Conservation (phyloP, 2,329 filamentous ascomycete genomes). For the Penicillium digitatum region DNA sequence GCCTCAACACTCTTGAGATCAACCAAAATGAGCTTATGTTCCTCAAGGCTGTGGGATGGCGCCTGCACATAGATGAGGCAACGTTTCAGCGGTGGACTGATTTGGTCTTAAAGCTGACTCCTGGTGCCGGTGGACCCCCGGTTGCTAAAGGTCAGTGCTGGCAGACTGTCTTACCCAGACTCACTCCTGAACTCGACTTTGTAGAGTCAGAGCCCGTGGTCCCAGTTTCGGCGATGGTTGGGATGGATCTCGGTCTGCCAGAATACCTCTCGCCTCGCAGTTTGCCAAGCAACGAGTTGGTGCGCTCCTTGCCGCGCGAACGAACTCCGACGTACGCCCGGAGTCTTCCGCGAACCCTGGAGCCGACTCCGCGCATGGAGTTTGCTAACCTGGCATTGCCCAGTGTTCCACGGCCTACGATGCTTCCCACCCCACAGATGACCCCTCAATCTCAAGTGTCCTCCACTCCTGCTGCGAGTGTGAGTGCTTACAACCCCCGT, state of each 20-base stretch:
- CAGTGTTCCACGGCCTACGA: constrained; percentile 52
- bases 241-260: constrained; percentile 25
- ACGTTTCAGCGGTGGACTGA: constrained; percentile 92
- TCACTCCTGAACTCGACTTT: constrained; percentile 56
- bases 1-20: constrained; percentile 87
- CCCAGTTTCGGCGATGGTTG: constrained; percentile 24
- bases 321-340: constrained; percentile 30
- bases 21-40: constrained; percentile 96
- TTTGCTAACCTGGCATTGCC: constrained; percentile 47
- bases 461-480: constrained; percentile 61
- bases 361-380: constrained; percentile 47
- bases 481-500: constrained; percentile 44
- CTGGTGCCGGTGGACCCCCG: constrained; percentile 47
- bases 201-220: constrained; percentile 39
- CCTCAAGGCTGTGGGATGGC: constrained; percentile 85
- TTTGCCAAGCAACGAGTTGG: constrained; percentile 20
- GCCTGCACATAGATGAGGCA: constrained; percentile 84
- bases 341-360: constrained; percentile 46
- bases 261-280: constrained; percentile 33
- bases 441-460: constrained; percentile 54
- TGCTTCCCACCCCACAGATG: constrained; percentile 59
- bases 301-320: constrained; percentile 22
- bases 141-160: constrained; percentile 38
- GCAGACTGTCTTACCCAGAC: constrained; percentile 50
- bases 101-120: constrained; percentile 80